A percentile compares a stretch with the other conserved stretches of the same genome.
Conservation (phyloP, 2,329 filamentous ascomycete genomes). For the Trichoderma arundinaceum region DNA sequence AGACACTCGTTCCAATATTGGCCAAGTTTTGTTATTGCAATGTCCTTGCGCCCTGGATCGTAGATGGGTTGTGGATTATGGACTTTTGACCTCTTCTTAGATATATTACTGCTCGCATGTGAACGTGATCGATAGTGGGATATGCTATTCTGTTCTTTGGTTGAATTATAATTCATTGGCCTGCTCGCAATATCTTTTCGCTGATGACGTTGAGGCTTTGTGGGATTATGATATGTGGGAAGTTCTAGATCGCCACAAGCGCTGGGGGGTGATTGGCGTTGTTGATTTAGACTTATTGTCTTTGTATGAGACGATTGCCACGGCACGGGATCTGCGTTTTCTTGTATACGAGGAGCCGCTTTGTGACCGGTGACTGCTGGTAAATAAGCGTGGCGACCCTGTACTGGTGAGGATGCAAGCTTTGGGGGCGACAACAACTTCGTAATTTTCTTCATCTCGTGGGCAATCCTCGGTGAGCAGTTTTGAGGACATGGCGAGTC, state of each 20-base stretch:
- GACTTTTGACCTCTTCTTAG: constrained; percentile 40
- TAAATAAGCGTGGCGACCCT: background rate
- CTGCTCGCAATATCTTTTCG: background rate
- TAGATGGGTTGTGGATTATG: too few relatives aligned
- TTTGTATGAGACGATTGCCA: background rate
- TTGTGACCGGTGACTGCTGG: background rate
- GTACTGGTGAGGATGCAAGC: background rate
- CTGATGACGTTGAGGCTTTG: constrained; percentile 8
- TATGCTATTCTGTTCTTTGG: background rate
- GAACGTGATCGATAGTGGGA: constrained; percentile 38
- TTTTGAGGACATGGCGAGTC: background rate
- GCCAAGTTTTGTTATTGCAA: constrained; percentile 44
- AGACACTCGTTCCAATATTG: constrained; percentile 46
- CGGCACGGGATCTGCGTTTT: background rate
- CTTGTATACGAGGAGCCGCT: background rate
- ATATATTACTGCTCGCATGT: constrained; percentile 45
- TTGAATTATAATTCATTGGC: background rate
- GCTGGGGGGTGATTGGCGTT: constrained; percentile 35
- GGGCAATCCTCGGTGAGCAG: background rate
- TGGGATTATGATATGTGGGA: constrained; percentile 38
- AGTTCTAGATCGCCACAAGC: constrained; percentile 44
- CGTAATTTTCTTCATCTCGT: background rate
- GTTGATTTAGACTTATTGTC: background rate
- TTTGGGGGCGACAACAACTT: background rate
- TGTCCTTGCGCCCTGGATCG: constrained; percentile 40